phyloP scores from a whole-genome alignment of 1,284 basidiomycete species.

The Exobasidium cylindrosporum region DNA sequence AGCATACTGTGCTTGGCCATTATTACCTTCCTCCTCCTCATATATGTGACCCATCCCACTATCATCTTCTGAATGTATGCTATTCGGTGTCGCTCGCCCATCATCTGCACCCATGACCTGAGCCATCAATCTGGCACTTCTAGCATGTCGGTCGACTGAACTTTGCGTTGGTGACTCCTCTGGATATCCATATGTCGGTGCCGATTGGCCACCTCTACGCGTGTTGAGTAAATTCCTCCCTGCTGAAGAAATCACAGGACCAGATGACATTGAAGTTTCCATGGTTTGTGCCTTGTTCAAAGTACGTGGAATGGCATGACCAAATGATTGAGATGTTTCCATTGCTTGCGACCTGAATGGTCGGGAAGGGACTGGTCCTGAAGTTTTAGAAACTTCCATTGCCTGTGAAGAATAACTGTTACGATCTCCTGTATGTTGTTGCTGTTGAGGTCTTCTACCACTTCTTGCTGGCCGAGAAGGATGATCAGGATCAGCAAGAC shows the following conservation, averaged over 20 bases:
- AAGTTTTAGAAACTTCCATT: not conserved
- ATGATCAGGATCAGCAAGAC: constrained; percentile 16
- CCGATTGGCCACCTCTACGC: not conserved
- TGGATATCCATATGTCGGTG: not conserved
- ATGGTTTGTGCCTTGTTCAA: not conserved
- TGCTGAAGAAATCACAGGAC: not conserved
- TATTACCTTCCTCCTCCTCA: constrained; percentile 11
- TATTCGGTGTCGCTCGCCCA: constrained; percentile 13
- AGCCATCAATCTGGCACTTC: constrained; percentile 37
- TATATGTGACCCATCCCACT: constrained; percentile 35
- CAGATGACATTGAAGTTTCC: not conserved
- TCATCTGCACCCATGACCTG: constrained; percentile 23
- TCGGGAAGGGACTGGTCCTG: no score
- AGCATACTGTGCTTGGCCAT: not conserved
- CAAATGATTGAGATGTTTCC: no score
- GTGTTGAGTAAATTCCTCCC: not conserved
- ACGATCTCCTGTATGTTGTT: constrained; percentile 9
- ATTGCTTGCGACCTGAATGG: no score
- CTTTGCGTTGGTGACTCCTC: constrained; percentile 2
- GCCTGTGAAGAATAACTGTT: constrained; percentile 3
- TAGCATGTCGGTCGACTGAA: constrained; percentile 24
- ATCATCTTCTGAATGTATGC: constrained; percentile 24
- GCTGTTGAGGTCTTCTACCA: constrained; percentile 33
- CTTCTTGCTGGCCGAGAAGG: constrained; percentile 40
- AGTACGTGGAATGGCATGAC: no score